These are phyloP conservation scores for Macrophomina pseudophaseolina DNA, from an alignment of 2,329 filamentous ascomycete genomes.

Conservation along the genomic window DNA sequence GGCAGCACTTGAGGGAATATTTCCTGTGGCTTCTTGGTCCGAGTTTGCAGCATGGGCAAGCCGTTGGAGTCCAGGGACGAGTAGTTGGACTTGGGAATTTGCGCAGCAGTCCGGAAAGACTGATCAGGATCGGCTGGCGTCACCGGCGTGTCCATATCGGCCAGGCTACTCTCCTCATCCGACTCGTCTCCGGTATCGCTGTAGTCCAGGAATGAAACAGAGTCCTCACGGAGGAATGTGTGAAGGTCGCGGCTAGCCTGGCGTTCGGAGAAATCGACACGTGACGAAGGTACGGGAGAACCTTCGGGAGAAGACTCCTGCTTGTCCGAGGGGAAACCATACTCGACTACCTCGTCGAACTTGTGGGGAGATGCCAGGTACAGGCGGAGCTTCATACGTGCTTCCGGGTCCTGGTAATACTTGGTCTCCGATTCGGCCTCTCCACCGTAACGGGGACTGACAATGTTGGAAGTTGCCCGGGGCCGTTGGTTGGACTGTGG, in stretches of 20 bases:
- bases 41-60: conserved; percentile 34
- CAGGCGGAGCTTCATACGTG: conserved; percentile 80
- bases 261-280: conserved; percentile 37
- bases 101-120: conserved; percentile 40
- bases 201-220: conserved; percentile 47
- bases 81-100: conserved; percentile 39
- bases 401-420: conserved; percentile 90
- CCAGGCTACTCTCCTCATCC: conserved; percentile 31
- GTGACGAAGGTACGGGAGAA: conserved; percentile 16
- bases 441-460: conserved; percentile 34
- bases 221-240: conserved; percentile 65
- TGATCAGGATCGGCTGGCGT: conserved; percentile 44
- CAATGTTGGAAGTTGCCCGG: conserved; percentile 20
- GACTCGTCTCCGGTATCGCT: conserved; percentile 35
- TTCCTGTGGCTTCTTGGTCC: conserved; percentile 28
- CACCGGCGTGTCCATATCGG: conserved; percentile 40
- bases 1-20: conserved; percentile 47
- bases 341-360: conserved; percentile 93
- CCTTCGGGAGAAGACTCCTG: conserved; percentile 6
- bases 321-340: conserved; percentile 75
- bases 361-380: conserved; percentile 90
- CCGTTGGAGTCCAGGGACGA: conserved; percentile 40
- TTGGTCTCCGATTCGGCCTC: conserved; percentile 70
- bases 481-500: conserved; percentile 31
- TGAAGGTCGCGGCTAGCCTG: conserved; percentile 58